Base-by-base conservation (phyloP, 768 basidiomycete genomes). In the Dendrothele bispora region DNA sequence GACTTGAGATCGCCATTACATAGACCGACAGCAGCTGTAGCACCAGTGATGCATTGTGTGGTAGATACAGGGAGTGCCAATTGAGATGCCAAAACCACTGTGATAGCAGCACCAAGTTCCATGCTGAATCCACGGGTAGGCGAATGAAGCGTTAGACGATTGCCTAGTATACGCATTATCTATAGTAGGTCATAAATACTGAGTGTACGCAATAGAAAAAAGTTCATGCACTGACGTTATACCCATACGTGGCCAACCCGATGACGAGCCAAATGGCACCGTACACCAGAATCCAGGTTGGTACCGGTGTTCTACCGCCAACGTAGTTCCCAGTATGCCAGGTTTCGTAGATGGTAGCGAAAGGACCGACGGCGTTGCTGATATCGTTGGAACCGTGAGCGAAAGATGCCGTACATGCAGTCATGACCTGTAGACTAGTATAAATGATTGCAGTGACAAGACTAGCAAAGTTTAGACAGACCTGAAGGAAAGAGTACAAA, bases 361-460 rank as follows among this genome's bases (percentile, higher is more conserved):
- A 64, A n/a, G 62, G 61, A 17, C 62, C 62, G 30, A 64, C 60
- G 25, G 62, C 62, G 18, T 62, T 64, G n/a, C 55, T 57, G 2
- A 64, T 59, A 38, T 64, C 62, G 37, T 64, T 64, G 34, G 61
- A 50, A 14, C 62, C 62, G 29, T 64, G 62, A 6, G 62, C 61
- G 44, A 64, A 64, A 21, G 61, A 61, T 37, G 62, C 61, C 17
- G 58, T 57, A 39, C 62, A 64, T 20, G 62, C 62, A 22, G 61
- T 64, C 51, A 64, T 53, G 25, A 64, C 61, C 55, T 64, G 62
- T n/a, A n/a, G n/a, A n/a, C n/a, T n/a, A n/a, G n/a, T n/a, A n/a
- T n/a, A n/a, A n/a, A n/a, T n/a, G n/a, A n/a, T n/a, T n/a, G n/a
- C n/a, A n/a, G n/a, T n/a, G n/a, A n/a, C n/a, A n/a, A n/a, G n/a